Conservation (phyloP, 2,329 filamentous ascomycete genomes). For the Fusarium sp. region DNA sequence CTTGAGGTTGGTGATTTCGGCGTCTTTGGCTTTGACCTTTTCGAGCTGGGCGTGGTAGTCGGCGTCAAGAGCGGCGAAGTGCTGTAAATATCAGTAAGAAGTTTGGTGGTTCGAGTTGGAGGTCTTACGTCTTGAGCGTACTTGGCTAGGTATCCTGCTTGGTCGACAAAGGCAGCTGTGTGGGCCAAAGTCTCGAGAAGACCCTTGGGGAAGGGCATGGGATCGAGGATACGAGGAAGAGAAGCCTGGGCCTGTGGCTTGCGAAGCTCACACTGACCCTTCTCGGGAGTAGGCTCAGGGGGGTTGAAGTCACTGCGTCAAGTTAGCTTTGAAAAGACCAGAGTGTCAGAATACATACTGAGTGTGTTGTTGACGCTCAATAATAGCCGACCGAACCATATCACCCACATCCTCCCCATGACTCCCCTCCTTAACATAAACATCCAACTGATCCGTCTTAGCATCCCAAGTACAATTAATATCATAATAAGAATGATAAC, state of each 20-base stretch:
- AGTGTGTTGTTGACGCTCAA: constrained; percentile 8
- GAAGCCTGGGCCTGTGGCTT: constrained; percentile 15
- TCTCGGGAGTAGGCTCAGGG: not conserved
- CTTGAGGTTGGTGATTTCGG: constrained; percentile 6
- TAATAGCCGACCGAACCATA: constrained; percentile 8
- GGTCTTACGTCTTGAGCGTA: constrained; percentile 24
- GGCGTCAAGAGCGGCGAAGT: not conserved
- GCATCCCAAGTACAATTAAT: constrained; percentile 21
- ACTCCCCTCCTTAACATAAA: not conserved
- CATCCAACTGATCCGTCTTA: constrained; percentile 9
- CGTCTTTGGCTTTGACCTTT: constrained; percentile 2
- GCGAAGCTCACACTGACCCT: constrained; percentile 20
- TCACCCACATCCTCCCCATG: constrained; percentile 1
- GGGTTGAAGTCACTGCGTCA: constrained; percentile 1
- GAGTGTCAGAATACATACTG: constrained; percentile 12
- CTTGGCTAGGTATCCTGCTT: constrained; percentile 38
- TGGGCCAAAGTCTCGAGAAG: constrained; percentile 30
- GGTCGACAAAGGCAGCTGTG: constrained; percentile 23
- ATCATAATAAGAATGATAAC: constrained; percentile 17
- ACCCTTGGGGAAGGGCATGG: constrained; percentile 27
- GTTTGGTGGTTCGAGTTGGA: rapidly evolving
- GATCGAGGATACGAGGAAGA: constrained; percentile 12
- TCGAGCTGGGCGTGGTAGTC: constrained; percentile 3
- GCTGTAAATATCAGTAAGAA: not conserved
- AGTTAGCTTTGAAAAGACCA: rapidly evolving